Percentiles rank a stretch among this genome's conserved stretches.
Conservation (phyloP, 2,329 filamentous ascomycete species). For the Lomentospora prolificans region DNA sequence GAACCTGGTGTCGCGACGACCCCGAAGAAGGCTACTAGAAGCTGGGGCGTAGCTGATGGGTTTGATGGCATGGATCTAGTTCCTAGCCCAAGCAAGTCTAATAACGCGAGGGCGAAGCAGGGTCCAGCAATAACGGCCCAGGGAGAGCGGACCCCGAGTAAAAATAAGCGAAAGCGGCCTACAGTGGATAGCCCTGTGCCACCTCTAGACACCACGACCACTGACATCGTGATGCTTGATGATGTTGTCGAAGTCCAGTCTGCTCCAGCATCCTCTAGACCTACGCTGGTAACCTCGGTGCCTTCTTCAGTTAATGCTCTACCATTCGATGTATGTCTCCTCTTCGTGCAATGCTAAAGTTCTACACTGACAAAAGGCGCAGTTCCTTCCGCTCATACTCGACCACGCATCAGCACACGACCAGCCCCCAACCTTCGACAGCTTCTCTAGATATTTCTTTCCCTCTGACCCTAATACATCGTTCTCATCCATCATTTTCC, state of each 20-base stretch:
- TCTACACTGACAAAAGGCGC: conserved; percentile 15
- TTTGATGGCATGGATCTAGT: conserved; percentile 60
- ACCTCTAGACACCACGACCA: conserved; percentile 38
- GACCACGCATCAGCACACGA: conserved; percentile 48
- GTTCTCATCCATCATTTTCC: conserved; percentile 57
- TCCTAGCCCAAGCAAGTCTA: conserved; percentile 38
- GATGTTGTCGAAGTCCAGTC: conserved; percentile 10
- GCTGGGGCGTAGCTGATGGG: conserved; percentile 57
- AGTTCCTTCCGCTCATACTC: conserved; percentile 54
- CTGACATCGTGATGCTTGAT: conserved; percentile 25
- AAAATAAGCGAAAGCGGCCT: conserved; percentile 61
- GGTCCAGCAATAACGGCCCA: conserved; percentile 19
- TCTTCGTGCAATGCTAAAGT: too few relatives aligned
- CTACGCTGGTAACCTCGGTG: not conserved
- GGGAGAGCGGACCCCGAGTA: conserved; percentile 51
- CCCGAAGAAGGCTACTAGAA: conserved; percentile 48
- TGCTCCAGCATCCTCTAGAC: not conserved
- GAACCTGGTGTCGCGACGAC: conserved; percentile 36
- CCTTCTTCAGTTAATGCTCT: conserved; percentile 7
- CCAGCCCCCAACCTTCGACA: conserved; percentile 56
- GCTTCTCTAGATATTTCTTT: conserved; percentile 51
- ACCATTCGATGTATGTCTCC: conserved; percentile 34
- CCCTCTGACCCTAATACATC: conserved; percentile 53
- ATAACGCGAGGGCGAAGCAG: conserved; percentile 15
- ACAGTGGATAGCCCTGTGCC: conserved; percentile 55